Evolutionary conservation across 768 basidiomycete species (phyloP), one percentile per base, ranked within the genome.

Genomic region (Mycena alexandri): DNA sequence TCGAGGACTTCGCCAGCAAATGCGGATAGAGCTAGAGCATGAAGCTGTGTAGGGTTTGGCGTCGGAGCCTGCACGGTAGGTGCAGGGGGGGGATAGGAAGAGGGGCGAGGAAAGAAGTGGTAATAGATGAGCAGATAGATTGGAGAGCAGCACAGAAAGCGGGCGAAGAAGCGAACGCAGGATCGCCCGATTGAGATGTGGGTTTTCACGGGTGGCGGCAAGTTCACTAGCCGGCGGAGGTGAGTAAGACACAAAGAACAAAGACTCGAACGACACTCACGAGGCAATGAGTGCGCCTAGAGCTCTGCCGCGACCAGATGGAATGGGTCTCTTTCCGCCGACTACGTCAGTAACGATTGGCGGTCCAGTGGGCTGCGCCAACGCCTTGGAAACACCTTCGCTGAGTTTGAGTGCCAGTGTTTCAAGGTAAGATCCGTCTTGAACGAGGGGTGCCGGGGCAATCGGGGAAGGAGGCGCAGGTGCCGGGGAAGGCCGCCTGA

Each of bases 381-480:
- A 82, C 4, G 92, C 90, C 78, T 87, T 92, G 61, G 92, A 91
- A 16, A 93, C 91, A 0, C 91, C 92, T 77, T 95, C 93, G 73
- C 90, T 93, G 50, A 95, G 82, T 75, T 91, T 93, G 61, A 93
- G 82, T 71, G 89, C 85, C 50, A 94, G 86, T 64, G 89, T 86
- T 75, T 93, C 90, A 59, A 94, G 82, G 78, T 93, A 94, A 14
- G 92, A 92, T 62, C 90, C 91, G 76, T 94, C 93, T 71, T 93
- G 93, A 34, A 90, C 79, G 36, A 90, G 84, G 10, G 86, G 81
- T 5, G 82, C 75, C 6, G 83, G 80, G 14, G 79, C 70, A 4
- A 82, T 74, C 52, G 72, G 73, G 5, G 81, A 74, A 17, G 78
- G 69, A 6, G 79, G 71, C 19, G 71, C 70, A 0, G 84, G 78